phyloP scores from a whole-genome alignment of 2,329 filamentous ascomycete species.

The Hymenotorrendiella dingleyae region DNA sequence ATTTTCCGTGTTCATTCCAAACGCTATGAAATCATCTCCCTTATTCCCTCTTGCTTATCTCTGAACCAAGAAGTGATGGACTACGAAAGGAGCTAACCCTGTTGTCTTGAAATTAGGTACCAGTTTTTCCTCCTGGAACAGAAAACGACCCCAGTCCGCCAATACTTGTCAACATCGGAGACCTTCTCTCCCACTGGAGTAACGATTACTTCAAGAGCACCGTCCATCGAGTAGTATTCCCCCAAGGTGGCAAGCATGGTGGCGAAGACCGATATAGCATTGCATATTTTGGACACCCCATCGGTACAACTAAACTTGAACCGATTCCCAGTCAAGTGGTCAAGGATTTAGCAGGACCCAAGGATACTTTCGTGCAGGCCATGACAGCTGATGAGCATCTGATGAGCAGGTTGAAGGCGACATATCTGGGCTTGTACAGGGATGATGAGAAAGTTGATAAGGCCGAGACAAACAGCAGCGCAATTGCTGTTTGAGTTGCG shows the following conservation, averaged over 20 bases:
- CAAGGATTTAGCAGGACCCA: constrained; percentile 32
- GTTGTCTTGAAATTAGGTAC: no score
- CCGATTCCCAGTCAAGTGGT: constrained; percentile 57
- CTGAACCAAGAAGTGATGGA: no score
- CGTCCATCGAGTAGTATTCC: constrained; percentile 81
- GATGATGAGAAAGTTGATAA: constrained; percentile 31
- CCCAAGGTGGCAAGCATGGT: constrained; percentile 40
- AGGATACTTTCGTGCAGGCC: constrained; percentile 40
- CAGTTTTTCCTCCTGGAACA: constrained; percentile 57
- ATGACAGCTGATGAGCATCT: constrained; percentile 61
- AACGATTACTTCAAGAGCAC: constrained; percentile 81
- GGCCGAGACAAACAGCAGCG: not conserved
- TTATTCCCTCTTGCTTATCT: no score
- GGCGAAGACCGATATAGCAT: constrained; percentile 56
- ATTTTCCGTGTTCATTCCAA: no score
- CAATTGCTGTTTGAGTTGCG: not conserved
- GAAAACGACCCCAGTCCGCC: constrained; percentile 57
- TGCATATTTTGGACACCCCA: constrained; percentile 64
- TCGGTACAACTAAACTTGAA: constrained; percentile 44
- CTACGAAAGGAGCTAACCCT: no score
- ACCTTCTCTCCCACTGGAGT: constrained; percentile 80
- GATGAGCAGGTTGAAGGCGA: constrained; percentile 53
- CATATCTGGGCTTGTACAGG: constrained; percentile 50
- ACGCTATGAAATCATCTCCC: no score
- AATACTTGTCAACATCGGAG: constrained; percentile 67